These are phyloP conservation scores for Solanum ahanhuiri DNA, from an alignment of 257 asterid species.

Conservation along the genomic window DNA sequence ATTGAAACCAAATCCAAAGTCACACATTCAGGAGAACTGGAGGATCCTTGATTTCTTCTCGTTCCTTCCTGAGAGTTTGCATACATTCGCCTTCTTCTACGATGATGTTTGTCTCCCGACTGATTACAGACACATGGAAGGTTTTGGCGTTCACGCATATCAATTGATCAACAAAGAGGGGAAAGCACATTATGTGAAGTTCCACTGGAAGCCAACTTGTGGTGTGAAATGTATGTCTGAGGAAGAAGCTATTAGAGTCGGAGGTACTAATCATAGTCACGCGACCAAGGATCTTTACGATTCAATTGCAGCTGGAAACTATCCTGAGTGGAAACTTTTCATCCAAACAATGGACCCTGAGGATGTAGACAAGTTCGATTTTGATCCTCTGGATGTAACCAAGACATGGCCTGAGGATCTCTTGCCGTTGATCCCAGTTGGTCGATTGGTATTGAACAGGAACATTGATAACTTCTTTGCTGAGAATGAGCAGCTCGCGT, in stretches of 20 bases:
- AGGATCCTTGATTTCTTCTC: constrained; percentile 15
- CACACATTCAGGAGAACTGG: constrained; percentile 12
- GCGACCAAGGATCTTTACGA: constrained; percentile 1
- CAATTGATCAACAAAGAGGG: neutral
- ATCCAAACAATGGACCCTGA: neutral
- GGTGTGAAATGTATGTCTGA: neutral
- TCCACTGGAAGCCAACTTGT: constrained; percentile 4
- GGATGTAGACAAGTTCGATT: constrained; percentile 4
- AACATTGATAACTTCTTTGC: constrained; percentile 33
- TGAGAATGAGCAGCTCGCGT: constrained; percentile 66
- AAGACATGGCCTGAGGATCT: constrained; percentile 3
- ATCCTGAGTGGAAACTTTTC: neutral
- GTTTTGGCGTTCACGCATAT: neutral
- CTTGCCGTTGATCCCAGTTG: constrained; percentile 3
- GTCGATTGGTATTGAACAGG: neutral
- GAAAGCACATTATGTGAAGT: neutral
- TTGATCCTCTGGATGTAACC: neutral
- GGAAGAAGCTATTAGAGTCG: constrained; percentile 2
- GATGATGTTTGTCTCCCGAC: constrained; percentile 1
- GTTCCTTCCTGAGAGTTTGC: constrained; percentile 7
- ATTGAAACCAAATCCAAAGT: constrained; percentile 9
- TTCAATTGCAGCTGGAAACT: constrained; percentile 1
- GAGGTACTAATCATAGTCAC: neutral
- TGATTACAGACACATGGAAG: constrained; percentile 3
- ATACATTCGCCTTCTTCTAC: constrained; percentile 4